phyloP scores from a whole-genome alignment of 148 eudicot species.

The Selenicereus undatus region DNA sequence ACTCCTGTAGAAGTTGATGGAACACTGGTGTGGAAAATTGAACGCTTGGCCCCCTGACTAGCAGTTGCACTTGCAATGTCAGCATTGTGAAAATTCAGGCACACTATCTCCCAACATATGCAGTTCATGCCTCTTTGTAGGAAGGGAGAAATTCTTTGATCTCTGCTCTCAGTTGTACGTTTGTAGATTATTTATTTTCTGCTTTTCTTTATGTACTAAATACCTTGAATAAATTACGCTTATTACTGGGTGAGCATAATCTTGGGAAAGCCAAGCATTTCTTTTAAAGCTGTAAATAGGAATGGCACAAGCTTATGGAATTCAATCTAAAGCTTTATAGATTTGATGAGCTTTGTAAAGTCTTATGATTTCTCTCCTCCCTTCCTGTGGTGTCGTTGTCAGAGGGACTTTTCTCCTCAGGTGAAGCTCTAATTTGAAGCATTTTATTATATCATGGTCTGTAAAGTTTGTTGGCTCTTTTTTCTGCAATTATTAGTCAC shows the following conservation, averaged over 20 bases:
- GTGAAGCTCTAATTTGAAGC: constrained; percentile 1
- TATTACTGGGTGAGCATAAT: constrained; percentile 7
- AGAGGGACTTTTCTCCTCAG: constrained; percentile 10
- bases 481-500: not conserved
- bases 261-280: not conserved
- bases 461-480: constrained; percentile 8
- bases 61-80: constrained; percentile 26
- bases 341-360: constrained; percentile 2
- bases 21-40: constrained; percentile 53
- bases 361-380: constrained; percentile 14
- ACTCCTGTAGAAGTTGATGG: constrained; percentile 48
- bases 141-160: constrained; percentile 2
- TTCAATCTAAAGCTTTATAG: constrained; percentile 1
- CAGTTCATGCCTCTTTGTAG: constrained; percentile 2
- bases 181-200: not conserved
- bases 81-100: constrained; percentile 34
- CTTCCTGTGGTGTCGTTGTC: constrained; percentile 2
- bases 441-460: constrained; percentile 1
- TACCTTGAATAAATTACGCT: not conserved
- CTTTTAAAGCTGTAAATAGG: not conserved
- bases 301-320: not conserved
- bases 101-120: constrained; percentile 4
- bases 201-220: not conserved
- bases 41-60: constrained; percentile 86
- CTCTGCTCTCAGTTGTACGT: not conserved